These are phyloP conservation scores for Amyloporia xantha DNA, from an alignment of 768 basidiomycete species.

Conservation along the genomic window DNA sequence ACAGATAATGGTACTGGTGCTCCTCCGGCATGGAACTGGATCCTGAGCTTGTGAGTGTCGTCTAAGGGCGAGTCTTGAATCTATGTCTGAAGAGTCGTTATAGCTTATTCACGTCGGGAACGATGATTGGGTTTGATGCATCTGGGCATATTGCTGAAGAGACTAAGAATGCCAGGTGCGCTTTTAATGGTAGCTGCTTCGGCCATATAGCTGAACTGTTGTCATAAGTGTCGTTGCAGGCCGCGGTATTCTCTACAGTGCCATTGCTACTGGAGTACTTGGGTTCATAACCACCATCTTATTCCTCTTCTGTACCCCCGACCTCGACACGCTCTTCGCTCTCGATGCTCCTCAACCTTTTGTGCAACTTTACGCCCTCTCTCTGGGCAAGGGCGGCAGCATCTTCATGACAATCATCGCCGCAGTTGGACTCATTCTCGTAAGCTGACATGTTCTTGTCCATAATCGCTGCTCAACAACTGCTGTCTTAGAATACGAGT, in stretches of 20 bases:
- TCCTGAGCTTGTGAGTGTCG: constrained; percentile 67
- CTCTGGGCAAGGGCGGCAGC: constrained; percentile 72
- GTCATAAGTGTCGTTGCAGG: constrained; percentile 60
- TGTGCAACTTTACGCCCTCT: constrained; percentile 79
- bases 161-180: constrained; percentile 26
- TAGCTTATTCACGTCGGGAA: constrained; percentile 82
- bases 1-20: constrained; percentile 90
- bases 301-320: constrained; percentile 81
- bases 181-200: background rate
- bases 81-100: background rate
- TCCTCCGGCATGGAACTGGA: constrained; percentile 86
- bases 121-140: constrained; percentile 80
- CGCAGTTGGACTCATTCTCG: constrained; percentile 77
- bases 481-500: constrained; percentile 61
- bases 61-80: too few species aligned
- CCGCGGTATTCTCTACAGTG: constrained; percentile 75
- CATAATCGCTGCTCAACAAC: background rate
- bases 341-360: constrained; percentile 87
- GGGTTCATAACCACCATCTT: constrained; percentile 75
- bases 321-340: constrained; percentile 67
- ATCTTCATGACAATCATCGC: constrained; percentile 87
- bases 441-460: constrained; percentile 27
- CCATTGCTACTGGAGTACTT: constrained; percentile 70
- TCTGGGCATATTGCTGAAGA: constrained; percentile 28
- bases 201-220: background rate